Evolutionary conservation across 257 asterid genomes (phyloP).

Genomic region (Primulina tabacum): DNA sequence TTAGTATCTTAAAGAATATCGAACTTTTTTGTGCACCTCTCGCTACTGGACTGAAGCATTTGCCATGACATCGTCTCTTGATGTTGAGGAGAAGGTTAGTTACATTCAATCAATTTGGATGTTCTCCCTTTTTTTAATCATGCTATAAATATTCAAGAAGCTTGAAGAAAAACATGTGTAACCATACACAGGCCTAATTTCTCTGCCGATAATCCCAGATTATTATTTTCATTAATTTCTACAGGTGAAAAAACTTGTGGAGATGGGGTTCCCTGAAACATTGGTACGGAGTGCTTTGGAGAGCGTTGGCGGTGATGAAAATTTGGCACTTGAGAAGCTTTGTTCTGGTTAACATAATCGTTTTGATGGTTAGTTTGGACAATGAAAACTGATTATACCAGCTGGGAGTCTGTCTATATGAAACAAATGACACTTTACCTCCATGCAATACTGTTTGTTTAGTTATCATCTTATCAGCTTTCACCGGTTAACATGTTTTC

Average conservation of each 20-base stretch:
- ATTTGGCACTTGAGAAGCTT: conserved; percentile 94
- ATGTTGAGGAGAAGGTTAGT: conserved; percentile 79
- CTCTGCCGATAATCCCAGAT: background rate
- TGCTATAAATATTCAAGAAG: background rate
- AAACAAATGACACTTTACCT: too few species aligned
- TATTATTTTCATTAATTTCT: conserved; percentile 9
- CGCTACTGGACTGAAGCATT: conserved; percentile 98
- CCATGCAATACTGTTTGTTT: background rate
- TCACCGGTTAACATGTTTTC: background rate
- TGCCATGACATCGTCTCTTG: conserved; percentile 73
- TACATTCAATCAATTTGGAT: background rate
- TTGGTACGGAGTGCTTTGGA: conserved; percentile 61
- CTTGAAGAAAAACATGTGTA: background rate
- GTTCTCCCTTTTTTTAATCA: background rate
- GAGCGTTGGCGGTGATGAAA: conserved; percentile 83
- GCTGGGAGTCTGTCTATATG: background rate
- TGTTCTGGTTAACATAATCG: conserved; percentile 48
- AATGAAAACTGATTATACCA: background rate
- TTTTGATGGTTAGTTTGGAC: background rate
- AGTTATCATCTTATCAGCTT: background rate
- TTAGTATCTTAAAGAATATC: conserved; percentile 74
- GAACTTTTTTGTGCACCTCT: conserved; percentile 75
- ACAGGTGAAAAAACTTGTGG: conserved; percentile 88
- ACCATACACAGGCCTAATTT: background rate
- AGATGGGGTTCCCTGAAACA: conserved; percentile 93